phyloP scores from a whole-genome alignment of 176 grass and related monocot species.

The Coix lacrymajobi region DNA sequence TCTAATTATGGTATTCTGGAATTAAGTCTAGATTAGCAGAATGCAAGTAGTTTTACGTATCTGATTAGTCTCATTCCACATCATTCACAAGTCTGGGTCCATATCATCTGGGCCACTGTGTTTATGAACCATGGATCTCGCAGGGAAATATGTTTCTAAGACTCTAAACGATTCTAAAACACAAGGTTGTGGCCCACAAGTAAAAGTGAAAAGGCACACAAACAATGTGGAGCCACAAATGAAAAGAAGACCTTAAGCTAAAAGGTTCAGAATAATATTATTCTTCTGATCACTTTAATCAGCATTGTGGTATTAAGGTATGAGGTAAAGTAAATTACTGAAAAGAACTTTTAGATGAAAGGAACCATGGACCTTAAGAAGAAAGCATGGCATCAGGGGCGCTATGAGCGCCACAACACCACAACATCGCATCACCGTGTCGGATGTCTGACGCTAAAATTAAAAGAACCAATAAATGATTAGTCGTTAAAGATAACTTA shows the following conservation, averaged over 20 bases:
- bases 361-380: neutral
- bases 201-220: slow-evolving; percentile 30
- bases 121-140: slow-evolving; percentile 32
- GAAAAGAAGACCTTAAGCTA: slow-evolving; percentile 22
- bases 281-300: neutral
- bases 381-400: neutral
- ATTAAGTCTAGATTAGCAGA: slow-evolving; percentile 17
- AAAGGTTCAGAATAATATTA: neutral
- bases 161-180: slow-evolving; percentile 14
- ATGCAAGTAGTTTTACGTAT: slow-evolving; percentile 31
- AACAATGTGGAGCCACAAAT: slow-evolving; percentile 9
- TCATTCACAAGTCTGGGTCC: slow-evolving; percentile 6
- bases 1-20: neutral
- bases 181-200: slow-evolving; percentile 15
- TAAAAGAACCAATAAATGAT: too few relatives aligned
- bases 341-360: neutral
- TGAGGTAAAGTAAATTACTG: neutral
- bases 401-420: too few relatives aligned
- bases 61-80: slow-evolving; percentile 40
- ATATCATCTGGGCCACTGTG: slow-evolving; percentile 29
- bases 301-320: neutral
- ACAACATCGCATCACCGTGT: too few relatives aligned
- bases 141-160: neutral
- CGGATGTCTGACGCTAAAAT: too few relatives aligned
- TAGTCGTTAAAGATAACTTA: too few relatives aligned